These are phyloP conservation scores for Isatis lusitanica DNA, from an alignment of 441 rosid genomes.

Conservation along the genomic window DNA sequence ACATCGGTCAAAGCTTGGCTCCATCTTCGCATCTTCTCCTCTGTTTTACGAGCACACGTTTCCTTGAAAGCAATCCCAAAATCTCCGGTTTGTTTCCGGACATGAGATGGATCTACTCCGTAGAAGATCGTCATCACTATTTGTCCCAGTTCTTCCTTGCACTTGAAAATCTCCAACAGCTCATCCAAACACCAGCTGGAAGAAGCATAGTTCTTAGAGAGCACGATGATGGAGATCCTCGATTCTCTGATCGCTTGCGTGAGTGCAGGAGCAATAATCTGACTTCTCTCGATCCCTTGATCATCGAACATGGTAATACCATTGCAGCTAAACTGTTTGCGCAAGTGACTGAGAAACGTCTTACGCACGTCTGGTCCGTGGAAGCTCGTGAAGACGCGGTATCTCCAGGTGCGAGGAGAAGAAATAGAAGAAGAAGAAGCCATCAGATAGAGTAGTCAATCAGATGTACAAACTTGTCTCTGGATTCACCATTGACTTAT, in stretches of 20 bases:
- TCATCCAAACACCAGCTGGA: not conserved
- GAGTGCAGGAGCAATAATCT: too few relatives aligned
- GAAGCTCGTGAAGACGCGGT: not conserved
- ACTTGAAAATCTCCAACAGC: not conserved
- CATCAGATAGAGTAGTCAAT: too few relatives aligned
- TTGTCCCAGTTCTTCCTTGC: not conserved
- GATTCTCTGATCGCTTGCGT: not conserved
- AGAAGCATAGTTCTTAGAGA: not conserved
- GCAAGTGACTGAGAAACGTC: not conserved
- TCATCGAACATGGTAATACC: not conserved
- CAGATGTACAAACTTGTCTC: too few relatives aligned
- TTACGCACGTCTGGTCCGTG: not conserved
- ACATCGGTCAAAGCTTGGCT: not conserved
- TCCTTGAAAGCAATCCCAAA: not conserved
- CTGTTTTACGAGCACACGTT: not conserved
- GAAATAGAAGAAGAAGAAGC: too few relatives aligned
- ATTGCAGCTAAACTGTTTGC: not conserved
- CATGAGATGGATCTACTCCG: not conserved
- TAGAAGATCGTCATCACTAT: not conserved
- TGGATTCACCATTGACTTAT: too few relatives aligned
- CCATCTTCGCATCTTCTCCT: not conserved
- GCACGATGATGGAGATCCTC: not conserved
- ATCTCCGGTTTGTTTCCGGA: not conserved
- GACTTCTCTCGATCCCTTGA: too few relatives aligned
- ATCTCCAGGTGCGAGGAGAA: not conserved